A percentile compares a stretch with the other conserved stretches of the same genome.
Evolutionary conservation across 129 eudicot species (phyloP).

Genomic region (Daucus carota): DNA sequence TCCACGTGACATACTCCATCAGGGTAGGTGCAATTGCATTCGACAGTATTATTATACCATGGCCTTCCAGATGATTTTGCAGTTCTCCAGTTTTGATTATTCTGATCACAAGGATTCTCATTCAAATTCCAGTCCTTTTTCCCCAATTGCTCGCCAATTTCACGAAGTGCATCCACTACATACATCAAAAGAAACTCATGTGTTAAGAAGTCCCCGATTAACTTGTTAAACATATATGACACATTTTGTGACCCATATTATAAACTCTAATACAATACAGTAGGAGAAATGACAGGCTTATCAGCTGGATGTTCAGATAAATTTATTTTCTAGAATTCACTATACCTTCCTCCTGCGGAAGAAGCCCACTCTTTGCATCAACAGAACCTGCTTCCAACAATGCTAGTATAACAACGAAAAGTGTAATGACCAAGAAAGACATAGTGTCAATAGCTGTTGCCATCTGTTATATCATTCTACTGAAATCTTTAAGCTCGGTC

Average conservation of each 20-base stretch:
- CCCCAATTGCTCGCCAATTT: constrained; percentile 30
- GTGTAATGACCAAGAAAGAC: background rate
- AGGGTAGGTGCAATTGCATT: constrained; percentile 27
- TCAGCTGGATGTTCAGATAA: background rate
- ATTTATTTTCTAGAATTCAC: background rate
- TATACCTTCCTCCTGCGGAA: constrained; percentile 3
- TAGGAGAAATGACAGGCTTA: background rate
- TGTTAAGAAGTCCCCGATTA: too few relatives aligned
- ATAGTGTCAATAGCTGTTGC: background rate
- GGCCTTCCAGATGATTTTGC: background rate
- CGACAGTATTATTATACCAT: constrained; percentile 21
- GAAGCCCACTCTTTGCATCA: background rate
- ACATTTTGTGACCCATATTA: background rate
- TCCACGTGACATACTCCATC: constrained; percentile 24
- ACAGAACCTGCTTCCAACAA: background rate
- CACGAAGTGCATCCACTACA: constrained; percentile 34
- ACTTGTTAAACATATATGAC: background rate
- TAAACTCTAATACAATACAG: background rate
- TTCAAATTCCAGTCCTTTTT: constrained; percentile 37
- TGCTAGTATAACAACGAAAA: background rate
- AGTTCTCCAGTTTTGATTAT: constrained; percentile 15
- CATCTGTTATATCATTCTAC: background rate
- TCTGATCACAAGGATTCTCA: constrained; percentile 30
- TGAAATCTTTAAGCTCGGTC: background rate
- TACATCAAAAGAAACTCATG: background rate